Percentiles rank a stretch among this genome's conserved stretches.
Conservation (phyloP, 1,284 basidiomycete genomes). For the Ganoderma sinense region DNA sequence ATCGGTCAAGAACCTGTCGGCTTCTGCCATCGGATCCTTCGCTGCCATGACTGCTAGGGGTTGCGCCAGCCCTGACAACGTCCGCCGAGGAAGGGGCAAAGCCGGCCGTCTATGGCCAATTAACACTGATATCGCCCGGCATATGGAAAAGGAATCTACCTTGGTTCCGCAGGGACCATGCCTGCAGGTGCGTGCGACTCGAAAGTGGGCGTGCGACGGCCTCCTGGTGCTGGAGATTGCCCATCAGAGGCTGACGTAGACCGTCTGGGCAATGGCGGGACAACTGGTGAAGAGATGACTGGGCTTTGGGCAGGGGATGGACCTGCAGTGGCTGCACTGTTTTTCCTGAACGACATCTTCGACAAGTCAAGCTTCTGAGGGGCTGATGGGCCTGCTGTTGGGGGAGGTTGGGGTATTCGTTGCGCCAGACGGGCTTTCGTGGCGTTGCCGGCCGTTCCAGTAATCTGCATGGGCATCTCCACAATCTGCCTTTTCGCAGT, state of each 20-base stretch:
- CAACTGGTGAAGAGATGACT: neutral
- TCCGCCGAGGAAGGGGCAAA: conserved; percentile 26
- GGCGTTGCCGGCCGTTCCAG: conserved; percentile 27
- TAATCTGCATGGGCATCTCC: conserved; percentile 30
- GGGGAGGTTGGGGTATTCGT: conserved; percentile 10
- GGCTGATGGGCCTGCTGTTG: neutral
- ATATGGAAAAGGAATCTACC: neutral
- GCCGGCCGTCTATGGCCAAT: conserved; percentile 7
- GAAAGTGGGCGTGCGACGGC: conserved; percentile 2
- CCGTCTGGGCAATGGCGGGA: conserved; percentile 18
- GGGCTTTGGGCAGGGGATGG: conserved; percentile 20
- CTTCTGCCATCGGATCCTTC: conserved; percentile 30
- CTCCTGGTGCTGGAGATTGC: conserved; percentile 15
- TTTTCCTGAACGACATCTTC: conserved; percentile 34
- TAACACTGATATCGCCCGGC: too few species aligned
- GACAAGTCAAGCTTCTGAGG: conserved; percentile 21
- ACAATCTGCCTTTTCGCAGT: conserved; percentile 31
- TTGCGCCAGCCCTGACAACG: conserved; percentile 4
- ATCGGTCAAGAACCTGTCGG: conserved; percentile 44
- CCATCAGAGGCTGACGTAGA: conserved; percentile 14
- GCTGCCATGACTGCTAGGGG: neutral
- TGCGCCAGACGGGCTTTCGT: conserved; percentile 36
- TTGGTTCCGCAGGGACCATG: conserved; percentile 18
- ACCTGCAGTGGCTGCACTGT: conserved; percentile 6
- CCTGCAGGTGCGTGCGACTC: conserved; percentile 23